A percentile compares a stretch with the other conserved stretches of the same genome.
phyloP scores from a whole-genome alignment of 306 rosid species.

The Quercus aquifolioides region DNA sequence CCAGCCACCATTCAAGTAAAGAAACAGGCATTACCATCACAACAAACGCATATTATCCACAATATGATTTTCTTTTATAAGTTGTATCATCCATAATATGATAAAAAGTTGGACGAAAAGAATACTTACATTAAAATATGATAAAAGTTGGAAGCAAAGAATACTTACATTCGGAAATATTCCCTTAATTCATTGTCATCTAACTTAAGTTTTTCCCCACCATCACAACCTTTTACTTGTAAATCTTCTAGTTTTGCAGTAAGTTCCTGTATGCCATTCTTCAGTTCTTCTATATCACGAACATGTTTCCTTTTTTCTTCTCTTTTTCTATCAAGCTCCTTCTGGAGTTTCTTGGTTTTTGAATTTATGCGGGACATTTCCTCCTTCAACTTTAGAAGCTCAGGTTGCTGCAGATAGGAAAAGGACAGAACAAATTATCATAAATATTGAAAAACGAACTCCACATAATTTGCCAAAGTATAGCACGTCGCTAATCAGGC shows the following conservation, averaged over 20 bases:
- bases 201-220: conserved; percentile 60
- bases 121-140: not conserved
- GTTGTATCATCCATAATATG: too few relatives aligned
- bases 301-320: conserved; percentile 67
- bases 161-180: conserved; percentile 87
- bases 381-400: conserved; percentile 89
- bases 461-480: not conserved
- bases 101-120: too few relatives aligned
- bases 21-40: not conserved
- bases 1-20: conserved; percentile 15
- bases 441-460: not conserved
- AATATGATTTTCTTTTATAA: too few relatives aligned
- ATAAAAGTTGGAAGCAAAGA: not conserved
- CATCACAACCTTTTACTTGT: conserved; percentile 59
- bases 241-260: conserved; percentile 57
- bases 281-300: conserved; percentile 46
- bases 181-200: conserved; percentile 64
- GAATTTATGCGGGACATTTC: conserved; percentile 84
- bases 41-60: not conserved
- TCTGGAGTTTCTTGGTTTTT: conserved; percentile 72
- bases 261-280: conserved; percentile 68
- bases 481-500: not conserved
- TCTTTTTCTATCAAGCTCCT: conserved; percentile 68
- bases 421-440: conserved; percentile 20
- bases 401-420: conserved; percentile 79